These are phyloP conservation scores for Mucor indicus DNA, from an alignment of 371 early-diverging fungal species.

Conservation along the genomic window DNA sequence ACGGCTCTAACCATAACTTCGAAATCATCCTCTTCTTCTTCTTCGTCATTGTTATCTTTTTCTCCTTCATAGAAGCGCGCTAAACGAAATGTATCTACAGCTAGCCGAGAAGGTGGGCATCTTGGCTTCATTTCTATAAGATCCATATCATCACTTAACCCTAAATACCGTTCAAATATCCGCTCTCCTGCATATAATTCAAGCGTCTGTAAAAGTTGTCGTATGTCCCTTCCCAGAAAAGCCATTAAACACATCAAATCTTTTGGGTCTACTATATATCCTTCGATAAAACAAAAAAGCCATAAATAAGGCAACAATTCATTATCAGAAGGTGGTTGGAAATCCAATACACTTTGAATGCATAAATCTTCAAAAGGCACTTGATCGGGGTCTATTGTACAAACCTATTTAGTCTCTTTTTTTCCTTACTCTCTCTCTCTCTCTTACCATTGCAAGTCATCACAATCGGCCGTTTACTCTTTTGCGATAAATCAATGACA, in stretches of 20 bases:
- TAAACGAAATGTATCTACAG: conserved; percentile 17
- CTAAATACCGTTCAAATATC: conserved; percentile 14
- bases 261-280: conserved; percentile 25
- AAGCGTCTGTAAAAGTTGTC: conserved; percentile 31
- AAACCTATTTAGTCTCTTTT: background rate
- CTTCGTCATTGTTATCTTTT: background rate
- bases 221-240: conserved; percentile 28
- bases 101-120: conserved; percentile 2
- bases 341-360: conserved; percentile 18
- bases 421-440: background rate
- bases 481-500: conserved; percentile 63
- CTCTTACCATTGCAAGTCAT: conserved; percentile 76
- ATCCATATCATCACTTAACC: conserved; percentile 1
- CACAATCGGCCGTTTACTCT: conserved; percentile 77
- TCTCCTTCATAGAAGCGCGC: conserved; percentile 4
- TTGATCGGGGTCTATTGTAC: conserved; percentile 18
- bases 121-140: conserved; percentile 1
- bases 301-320: conserved; percentile 36
- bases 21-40: background rate
- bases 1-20: conserved; percentile 3
- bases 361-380: conserved; percentile 23
- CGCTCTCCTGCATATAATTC: conserved; percentile 16
- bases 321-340: conserved; percentile 16
- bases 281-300: conserved; percentile 34
- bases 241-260: conserved; percentile 28